Evolutionary conservation across 1,139 yeast genomes (phyloP).

Genomic region (Candida pseudoviswanathii): DNA sequence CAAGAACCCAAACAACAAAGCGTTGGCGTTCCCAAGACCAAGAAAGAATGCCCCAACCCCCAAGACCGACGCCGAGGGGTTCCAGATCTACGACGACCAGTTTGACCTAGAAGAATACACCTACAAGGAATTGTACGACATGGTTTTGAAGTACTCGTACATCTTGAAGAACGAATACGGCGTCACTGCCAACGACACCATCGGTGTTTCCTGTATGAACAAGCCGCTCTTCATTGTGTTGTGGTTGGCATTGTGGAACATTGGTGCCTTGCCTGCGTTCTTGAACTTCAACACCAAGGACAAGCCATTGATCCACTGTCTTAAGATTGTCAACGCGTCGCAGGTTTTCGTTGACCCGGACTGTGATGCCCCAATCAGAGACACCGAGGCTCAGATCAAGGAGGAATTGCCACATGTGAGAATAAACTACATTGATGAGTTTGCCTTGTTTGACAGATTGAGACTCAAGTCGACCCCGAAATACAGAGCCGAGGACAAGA

Average conservation of each 20-base stretch:
- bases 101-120: conserved; percentile 67
- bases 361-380: conserved; percentile 56
- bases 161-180: conserved; percentile 66
- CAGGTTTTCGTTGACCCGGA: conserved; percentile 78
- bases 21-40: conserved; percentile 68
- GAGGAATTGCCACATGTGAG: conserved; percentile 41
- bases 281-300: conserved; percentile 80
- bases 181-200: conserved; percentile 65
- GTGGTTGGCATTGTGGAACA: conserved; percentile 88
- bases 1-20: conserved; percentile 53
- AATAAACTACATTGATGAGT: conserved; percentile 60
- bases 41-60: conserved; percentile 33
- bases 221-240: conserved; percentile 77
- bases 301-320: conserved; percentile 76
- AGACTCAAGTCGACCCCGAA: conserved; percentile 50
- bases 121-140: conserved; percentile 66
- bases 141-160: conserved; percentile 65
- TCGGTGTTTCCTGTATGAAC: conserved; percentile 79
- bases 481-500: conserved; percentile 55
- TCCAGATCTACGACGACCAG: conserved; percentile 48
- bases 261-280: conserved; percentile 89
- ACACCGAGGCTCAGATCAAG: conserved; percentile 53
- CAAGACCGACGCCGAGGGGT: conserved; percentile 33
- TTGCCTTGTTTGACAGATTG: conserved; percentile 42
- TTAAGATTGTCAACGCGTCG: conserved; percentile 64